These are phyloP conservation scores for Mucor racemosus DNA, from an alignment of 371 early-diverging fungal genomes.

Conservation along the genomic window DNA sequence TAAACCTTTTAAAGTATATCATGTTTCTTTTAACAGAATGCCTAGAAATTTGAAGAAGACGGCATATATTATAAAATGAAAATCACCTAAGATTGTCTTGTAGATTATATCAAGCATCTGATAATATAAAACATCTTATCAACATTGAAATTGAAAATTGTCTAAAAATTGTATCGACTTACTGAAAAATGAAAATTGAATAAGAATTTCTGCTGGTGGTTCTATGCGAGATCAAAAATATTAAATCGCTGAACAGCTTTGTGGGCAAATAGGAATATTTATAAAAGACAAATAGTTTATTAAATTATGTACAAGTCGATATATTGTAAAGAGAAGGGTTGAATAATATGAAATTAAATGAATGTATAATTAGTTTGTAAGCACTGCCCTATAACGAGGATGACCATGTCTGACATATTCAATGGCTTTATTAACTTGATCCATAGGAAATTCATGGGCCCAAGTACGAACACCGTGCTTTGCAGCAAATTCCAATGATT, in stretches of 20 bases:
- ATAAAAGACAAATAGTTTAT: not conserved
- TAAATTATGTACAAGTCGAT: not conserved
- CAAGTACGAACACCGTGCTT: slow-evolving; percentile 64
- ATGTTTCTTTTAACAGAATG: not conserved
- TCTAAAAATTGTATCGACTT: too few species aligned
- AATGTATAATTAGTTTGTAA: slow-evolving; percentile 15
- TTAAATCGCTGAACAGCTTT: not conserved
- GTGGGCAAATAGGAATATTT: not conserved
- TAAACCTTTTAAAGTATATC: not conserved
- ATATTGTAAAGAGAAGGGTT: not conserved
- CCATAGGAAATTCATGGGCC: slow-evolving; percentile 64
- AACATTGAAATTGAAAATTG: not conserved
- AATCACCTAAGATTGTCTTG: not conserved
- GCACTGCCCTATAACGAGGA: slow-evolving; percentile 30
- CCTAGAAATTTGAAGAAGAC: not conserved
- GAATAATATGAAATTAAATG: not conserved
- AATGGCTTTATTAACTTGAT: slow-evolving; percentile 33
- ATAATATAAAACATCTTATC: not conserved
- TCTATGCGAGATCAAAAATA: not conserved
- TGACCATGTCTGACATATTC: slow-evolving; percentile 27
- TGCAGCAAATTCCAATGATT: slow-evolving; percentile 69
- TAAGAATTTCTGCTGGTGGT: not conserved
- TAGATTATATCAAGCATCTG: not conserved
- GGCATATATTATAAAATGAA: not conserved
- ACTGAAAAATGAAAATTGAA: too few species aligned